phyloP scores from a whole-genome alignment of 2,329 filamentous ascomycete genomes.

The Diaporthe australafricana region DNA sequence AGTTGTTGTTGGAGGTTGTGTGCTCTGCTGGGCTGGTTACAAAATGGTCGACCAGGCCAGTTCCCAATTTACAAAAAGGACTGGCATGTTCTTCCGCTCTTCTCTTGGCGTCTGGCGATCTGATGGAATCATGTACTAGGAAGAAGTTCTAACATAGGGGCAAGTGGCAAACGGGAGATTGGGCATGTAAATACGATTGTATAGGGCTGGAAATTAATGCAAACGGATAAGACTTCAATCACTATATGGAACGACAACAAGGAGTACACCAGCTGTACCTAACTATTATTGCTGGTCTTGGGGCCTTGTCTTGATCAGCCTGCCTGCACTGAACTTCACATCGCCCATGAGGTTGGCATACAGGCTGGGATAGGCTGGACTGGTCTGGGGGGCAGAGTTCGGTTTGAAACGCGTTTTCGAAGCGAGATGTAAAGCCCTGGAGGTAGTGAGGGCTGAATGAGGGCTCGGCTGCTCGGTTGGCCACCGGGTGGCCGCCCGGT shows the following conservation, averaged over 20 bases:
- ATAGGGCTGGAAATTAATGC: slow-evolving; percentile 10
- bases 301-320: not conserved
- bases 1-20: not conserved
- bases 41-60: not conserved
- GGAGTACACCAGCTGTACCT: not conserved
- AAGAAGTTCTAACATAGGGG: not conserved
- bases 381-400: not conserved
- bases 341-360: not conserved
- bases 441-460: not conserved
- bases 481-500: slow-evolving; percentile 2
- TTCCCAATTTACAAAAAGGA: not conserved
- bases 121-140: not conserved
- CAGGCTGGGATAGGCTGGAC: not conserved
- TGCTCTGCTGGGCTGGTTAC: not conserved
- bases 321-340: not conserved
- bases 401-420: slow-evolving; percentile 1
- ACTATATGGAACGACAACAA: not conserved
- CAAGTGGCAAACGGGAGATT: slow-evolving; percentile 1
- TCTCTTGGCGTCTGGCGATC: not conserved
- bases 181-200: slow-evolving; percentile 21
- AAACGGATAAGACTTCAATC: not conserved
- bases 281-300: not conserved
- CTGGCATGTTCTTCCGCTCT: not conserved
- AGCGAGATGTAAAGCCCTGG: not conserved
- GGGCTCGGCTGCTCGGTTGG: slow-evolving; percentile 14